Conservation (phyloP, 441 rosid genomes). For the Euphorbia celastroides region DNA sequence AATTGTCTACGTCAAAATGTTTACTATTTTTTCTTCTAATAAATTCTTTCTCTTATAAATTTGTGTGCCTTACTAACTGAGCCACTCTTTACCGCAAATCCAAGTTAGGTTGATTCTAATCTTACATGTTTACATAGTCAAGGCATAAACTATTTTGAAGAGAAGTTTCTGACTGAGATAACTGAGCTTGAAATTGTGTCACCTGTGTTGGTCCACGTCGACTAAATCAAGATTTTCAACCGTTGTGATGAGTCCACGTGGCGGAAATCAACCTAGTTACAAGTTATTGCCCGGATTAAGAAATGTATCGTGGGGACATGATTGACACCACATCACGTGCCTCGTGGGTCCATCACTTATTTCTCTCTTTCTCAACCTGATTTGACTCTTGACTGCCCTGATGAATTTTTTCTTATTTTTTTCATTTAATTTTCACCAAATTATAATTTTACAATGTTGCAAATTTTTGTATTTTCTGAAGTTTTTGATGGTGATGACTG, state of each 20-base stretch:
- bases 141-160: neutral
- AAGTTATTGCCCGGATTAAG: slow-evolving; percentile 11
- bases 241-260: slow-evolving; percentile 3
- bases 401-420: slow-evolving; percentile 8
- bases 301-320: slow-evolving; percentile 26
- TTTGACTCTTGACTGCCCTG: slow-evolving; percentile 7
- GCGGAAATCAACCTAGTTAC: neutral
- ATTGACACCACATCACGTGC: slow-evolving; percentile 40
- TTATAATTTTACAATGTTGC: too few species aligned
- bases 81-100: too few species aligned
- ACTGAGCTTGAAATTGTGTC: neutral
- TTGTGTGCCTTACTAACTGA: too few species aligned
- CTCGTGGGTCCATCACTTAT: neutral
- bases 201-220: slow-evolving; percentile 21
- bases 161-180: slow-evolving; percentile 4
- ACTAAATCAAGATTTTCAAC: slow-evolving; percentile 1
- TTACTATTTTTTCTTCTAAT: too few species aligned
- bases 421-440: slow-evolving; percentile 1
- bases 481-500: too few species aligned
- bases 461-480: too few species aligned
- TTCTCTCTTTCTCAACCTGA: neutral
- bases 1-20: too few species aligned
- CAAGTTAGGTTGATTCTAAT: too few species aligned
- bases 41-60: too few species aligned
- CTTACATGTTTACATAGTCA: too few species aligned